Evolutionary conservation across 371 early-diverging fungal genomes (phyloP).

Genomic region (Conidiobolus incongruus): DNA sequence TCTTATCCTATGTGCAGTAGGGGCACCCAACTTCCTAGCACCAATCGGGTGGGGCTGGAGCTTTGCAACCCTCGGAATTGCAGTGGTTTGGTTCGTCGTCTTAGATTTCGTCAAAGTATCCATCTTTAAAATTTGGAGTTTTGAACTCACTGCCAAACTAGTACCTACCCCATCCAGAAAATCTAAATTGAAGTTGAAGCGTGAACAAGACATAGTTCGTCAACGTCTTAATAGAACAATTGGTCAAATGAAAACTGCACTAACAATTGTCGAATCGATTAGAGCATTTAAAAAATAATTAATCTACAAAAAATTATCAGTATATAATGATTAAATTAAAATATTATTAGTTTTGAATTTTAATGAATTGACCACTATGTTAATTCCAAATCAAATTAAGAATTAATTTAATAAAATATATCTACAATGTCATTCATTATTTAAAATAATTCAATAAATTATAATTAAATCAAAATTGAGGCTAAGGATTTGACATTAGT

Average conservation of each 20-base stretch:
- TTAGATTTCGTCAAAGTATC: slow-evolving; percentile 59
- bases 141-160: slow-evolving; percentile 42
- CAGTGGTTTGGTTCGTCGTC: slow-evolving; percentile 32
- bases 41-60: slow-evolving; percentile 26
- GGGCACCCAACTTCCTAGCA: slow-evolving; percentile 22
- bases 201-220: not conserved
- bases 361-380: too few species aligned
- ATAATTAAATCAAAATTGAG: too few species aligned
- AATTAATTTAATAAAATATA: too few species aligned
- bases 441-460: too few species aligned
- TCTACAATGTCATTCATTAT: too few species aligned
- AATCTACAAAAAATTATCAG: too few species aligned
- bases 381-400: too few species aligned
- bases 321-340: too few species aligned
- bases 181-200: slow-evolving; percentile 17
- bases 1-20: slow-evolving; percentile 62
- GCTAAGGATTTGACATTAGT: too few species aligned
- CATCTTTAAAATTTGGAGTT: slow-evolving; percentile 39
- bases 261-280: too few species aligned
- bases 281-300: too few species aligned
- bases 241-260: slow-evolving; percentile 4
- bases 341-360: too few species aligned
- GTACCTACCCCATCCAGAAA: slow-evolving; percentile 36
- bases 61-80: slow-evolving; percentile 21
- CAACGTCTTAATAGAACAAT: slow-evolving; percentile 2